Evolutionary conservation across 345 rosid species (phyloP).

Genomic region (Microcos paniculata): DNA sequence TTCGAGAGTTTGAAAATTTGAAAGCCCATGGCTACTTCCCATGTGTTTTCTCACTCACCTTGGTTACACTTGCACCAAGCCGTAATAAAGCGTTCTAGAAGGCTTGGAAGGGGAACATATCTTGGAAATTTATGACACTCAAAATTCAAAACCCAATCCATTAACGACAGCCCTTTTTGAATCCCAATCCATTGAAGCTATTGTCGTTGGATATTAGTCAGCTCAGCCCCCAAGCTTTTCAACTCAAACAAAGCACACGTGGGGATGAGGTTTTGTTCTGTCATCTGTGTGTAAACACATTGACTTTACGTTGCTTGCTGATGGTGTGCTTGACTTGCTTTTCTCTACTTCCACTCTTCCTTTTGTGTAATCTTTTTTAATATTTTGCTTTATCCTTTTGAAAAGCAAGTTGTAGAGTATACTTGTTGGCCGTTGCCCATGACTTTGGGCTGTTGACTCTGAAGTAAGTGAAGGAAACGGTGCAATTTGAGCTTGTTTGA

Average conservation of each 20-base stretch:
- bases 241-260: not conserved
- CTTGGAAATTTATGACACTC: not conserved
- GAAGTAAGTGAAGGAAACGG: not conserved
- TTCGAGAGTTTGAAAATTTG: not conserved
- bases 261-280: not conserved
- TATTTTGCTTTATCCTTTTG: not conserved
- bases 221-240: not conserved
- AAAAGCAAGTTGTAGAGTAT: not conserved
- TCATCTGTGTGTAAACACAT: not conserved
- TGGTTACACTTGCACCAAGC: no score
- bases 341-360: not conserved
- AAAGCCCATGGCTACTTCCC: not conserved
- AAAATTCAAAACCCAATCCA: not conserved
- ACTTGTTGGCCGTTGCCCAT: not conserved
- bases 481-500: no score
- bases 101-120: no score
- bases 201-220: no score
- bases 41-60: not conserved
- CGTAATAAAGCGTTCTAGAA: no score
- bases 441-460: not conserved
- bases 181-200: not conserved
- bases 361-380: not conserved
- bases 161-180: not conserved
- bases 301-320: not conserved
- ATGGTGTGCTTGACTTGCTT: slow-evolving; percentile 1